Percentiles rank a stretch among this genome's conserved stretches.
Conservation (phyloP, 768 basidiomycete species). For the Dictyophora rubrovolvata region DNA sequence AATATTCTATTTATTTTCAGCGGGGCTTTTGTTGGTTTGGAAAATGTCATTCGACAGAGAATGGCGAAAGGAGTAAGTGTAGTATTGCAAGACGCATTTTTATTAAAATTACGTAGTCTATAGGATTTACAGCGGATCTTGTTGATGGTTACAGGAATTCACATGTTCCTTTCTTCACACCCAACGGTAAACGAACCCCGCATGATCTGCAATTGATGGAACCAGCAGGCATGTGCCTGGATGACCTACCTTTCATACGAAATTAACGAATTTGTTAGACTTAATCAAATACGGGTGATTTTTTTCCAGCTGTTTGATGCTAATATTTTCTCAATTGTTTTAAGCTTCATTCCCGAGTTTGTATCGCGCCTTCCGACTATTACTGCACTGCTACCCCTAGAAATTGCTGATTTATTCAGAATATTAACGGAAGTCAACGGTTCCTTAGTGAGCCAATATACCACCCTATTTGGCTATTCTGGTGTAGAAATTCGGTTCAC, state of each 20-base stretch:
- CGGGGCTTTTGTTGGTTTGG: conserved; percentile 91
- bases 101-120: conserved; percentile 47
- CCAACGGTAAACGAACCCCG: conserved; percentile 46
- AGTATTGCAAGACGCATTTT: not conserved
- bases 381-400: conserved; percentile 71
- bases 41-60: conserved; percentile 67
- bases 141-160: conserved; percentile 12
- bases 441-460: conserved; percentile 84
- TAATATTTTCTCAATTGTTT: conserved; percentile 1
- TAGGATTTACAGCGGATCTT: conserved; percentile 67
- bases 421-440: conserved; percentile 90
- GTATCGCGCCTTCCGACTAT: conserved; percentile 89
- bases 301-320: conserved; percentile 2
- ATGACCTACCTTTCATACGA: conserved; percentile 2
- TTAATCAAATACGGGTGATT: conserved; percentile 72
- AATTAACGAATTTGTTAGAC: conserved; percentile 34
- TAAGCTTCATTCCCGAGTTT: conserved; percentile 90
- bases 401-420: conserved; percentile 72
- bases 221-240: conserved; percentile 40
- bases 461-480: conserved; percentile 71
- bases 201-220: conserved; percentile 63
- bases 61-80: conserved; percentile 76
- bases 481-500: conserved; percentile 86
- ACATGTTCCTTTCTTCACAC: conserved; percentile 60
- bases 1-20: conserved; percentile 93